A percentile compares a stretch with the other conserved stretches of the same genome.
phyloP scores from a whole-genome alignment of 2,329 filamentous ascomycete species.

The Cladosporium austrohemisphaericum region DNA sequence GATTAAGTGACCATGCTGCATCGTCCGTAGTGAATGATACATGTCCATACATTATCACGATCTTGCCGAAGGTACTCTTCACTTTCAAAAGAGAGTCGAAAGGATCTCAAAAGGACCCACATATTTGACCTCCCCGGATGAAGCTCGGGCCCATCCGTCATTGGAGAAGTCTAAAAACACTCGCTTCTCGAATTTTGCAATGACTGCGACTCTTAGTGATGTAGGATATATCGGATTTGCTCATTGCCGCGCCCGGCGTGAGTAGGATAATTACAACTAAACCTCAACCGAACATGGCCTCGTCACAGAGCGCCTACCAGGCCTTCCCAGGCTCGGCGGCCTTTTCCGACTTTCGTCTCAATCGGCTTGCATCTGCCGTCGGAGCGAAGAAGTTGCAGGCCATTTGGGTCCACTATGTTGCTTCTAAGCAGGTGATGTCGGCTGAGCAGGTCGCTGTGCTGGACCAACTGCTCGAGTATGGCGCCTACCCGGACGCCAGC shows the following conservation, averaged over 20 bases:
- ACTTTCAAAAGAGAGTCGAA: no score
- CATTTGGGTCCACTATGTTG: constrained; percentile 51
- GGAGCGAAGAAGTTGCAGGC: constrained; percentile 46
- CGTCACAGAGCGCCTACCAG: constrained; percentile 33
- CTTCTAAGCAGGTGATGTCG: constrained; percentile 39
- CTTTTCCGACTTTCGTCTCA: constrained; percentile 50
- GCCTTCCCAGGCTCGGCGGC: constrained; percentile 52
- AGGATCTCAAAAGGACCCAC: no score
- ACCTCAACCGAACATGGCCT: constrained; percentile 16
- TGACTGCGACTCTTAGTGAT: constrained; percentile 12
- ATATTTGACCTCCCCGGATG: constrained; percentile 2
- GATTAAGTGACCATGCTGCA: no score
- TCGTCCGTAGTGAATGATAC: no score
- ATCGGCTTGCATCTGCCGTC: constrained; percentile 43
- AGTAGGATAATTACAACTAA: constrained; percentile 2
- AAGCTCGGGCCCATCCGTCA: constrained; percentile 2
- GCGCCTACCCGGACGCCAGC: constrained; percentile 47
- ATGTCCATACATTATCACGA: background rate
- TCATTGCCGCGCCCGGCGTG: constrained; percentile 12
- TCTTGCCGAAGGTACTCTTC: no score
- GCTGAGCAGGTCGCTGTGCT: constrained; percentile 49
- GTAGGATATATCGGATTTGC: constrained; percentile 13
- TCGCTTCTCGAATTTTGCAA: constrained; percentile 6
- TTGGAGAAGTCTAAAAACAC: constrained; percentile 5
- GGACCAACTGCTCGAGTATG: constrained; percentile 59